Percentiles rank a stretch among this genome's conserved stretches.
Evolutionary conservation across 495 filamentous ascomycete genomes (phyloP).

Genomic region (Pyrenula massariospora): DNA sequence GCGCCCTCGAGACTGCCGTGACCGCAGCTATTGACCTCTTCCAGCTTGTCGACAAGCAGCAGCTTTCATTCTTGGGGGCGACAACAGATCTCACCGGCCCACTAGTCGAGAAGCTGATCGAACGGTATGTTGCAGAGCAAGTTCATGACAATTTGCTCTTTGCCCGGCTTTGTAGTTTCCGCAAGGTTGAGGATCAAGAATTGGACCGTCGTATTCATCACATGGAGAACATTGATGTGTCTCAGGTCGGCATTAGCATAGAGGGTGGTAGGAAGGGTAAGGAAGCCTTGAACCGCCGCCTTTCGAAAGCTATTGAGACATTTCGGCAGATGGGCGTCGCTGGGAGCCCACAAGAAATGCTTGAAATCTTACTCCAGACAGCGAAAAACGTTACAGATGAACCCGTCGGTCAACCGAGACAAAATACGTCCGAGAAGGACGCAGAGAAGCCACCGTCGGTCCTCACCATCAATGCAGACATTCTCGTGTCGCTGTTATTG

Average conservation of each 20-base stretch:
- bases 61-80: conserved; percentile 80
- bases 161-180: conserved; percentile 67
- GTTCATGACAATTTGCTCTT: conserved; percentile 80
- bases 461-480: conserved; percentile 90
- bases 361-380: conserved; percentile 75
- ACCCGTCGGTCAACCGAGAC: conserved; percentile 3
- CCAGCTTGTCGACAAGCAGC: conserved; percentile 88
- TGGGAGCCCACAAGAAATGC: conserved; percentile 88
- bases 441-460: conserved; percentile 49
- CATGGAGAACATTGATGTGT: conserved; percentile 89
- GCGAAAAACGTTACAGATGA: conserved; percentile 65
- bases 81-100: conserved; percentile 92
- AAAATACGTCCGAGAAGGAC: conserved; percentile 3
- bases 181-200: conserved; percentile 75
- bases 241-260: conserved; percentile 80
- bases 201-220: conserved; percentile 80
- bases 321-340: conserved; percentile 80
- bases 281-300: conserved; percentile 55
- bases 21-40: conserved; percentile 93
- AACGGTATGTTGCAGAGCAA: conserved; percentile 90
- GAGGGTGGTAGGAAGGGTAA: conserved; percentile 61
- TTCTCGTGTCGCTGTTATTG: conserved; percentile 82
- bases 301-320: conserved; percentile 71
- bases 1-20: conserved; percentile 78
- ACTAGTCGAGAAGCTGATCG: conserved; percentile 83